Evolutionary conservation across 176 grass and related monocot genomes (phyloP).

Genomic region (Ampelocalamus luodianensis): DNA sequence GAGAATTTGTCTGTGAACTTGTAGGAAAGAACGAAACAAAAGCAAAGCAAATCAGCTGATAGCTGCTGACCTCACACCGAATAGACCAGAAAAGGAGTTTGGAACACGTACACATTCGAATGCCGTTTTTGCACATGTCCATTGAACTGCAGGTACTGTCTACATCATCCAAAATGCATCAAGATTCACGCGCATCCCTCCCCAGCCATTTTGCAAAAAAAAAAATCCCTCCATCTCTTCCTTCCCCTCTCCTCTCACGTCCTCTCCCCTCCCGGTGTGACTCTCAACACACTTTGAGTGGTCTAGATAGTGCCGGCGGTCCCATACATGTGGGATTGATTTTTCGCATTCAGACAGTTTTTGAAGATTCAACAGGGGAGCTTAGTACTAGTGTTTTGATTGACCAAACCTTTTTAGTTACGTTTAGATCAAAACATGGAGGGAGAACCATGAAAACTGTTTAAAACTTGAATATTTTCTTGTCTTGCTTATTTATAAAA

Average conservation of each 20-base stretch:
- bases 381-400: not conserved
- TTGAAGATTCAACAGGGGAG: not conserved
- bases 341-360: no score
- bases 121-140: no score
- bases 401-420: not conserved
- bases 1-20: not conserved
- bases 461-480: not conserved
- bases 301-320: no score
- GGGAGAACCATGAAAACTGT: not conserved
- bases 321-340: no score
- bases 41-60: not conserved
- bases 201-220: no score
- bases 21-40: conserved; percentile 17
- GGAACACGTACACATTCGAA: not conserved
- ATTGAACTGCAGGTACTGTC: no score
- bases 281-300: no score
- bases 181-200: no score
- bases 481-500: not conserved
- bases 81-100: conserved; percentile 2
- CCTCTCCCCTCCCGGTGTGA: no score
- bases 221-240: no score
- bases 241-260: no score
- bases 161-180: no score
- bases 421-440: not conserved
- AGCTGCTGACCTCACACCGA: not conserved